Percentiles rank a stretch among this genome's conserved stretches.
phyloP scores from a whole-genome alignment of 2,329 filamentous ascomycete species.

The Cercospora berteroae region DNA sequence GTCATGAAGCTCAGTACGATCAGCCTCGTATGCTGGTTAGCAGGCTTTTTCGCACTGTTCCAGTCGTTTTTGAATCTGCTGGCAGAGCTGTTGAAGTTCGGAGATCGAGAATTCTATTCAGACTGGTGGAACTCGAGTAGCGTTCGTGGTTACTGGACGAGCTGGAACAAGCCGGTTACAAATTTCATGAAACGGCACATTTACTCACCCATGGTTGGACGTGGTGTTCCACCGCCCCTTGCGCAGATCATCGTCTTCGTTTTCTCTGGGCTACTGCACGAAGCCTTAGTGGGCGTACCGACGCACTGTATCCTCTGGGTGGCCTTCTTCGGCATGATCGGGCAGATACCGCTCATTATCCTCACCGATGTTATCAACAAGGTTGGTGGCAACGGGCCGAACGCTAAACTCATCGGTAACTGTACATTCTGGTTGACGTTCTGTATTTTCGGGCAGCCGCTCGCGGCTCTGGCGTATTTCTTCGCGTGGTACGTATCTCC shows the following conservation, averaged over 20 bases:
- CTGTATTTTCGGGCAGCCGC: slow-evolving; percentile 89
- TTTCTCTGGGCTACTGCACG: slow-evolving; percentile 84
- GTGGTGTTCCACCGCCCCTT: slow-evolving; percentile 69
- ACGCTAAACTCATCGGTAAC: slow-evolving; percentile 81
- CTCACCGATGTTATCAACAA: slow-evolving; percentile 77
- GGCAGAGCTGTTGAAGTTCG: slow-evolving; percentile 85
- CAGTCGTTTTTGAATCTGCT: slow-evolving; percentile 89
- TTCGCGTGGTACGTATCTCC: slow-evolving; percentile 72
- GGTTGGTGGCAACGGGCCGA: slow-evolving; percentile 62
- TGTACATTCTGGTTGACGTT: slow-evolving; percentile 96
- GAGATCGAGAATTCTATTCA: slow-evolving; percentile 90
- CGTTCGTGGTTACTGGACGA: slow-evolving; percentile 86
- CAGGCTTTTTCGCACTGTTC: slow-evolving; percentile 95
- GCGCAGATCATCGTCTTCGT: slow-evolving; percentile 83
- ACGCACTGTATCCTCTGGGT: slow-evolving; percentile 75
- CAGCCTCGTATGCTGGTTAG: slow-evolving; percentile 92
- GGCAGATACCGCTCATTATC: slow-evolving; percentile 84
- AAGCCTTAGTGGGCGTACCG: slow-evolving; percentile 87
- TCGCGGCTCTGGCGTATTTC: slow-evolving; percentile 90
- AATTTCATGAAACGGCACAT: slow-evolving; percentile 95
- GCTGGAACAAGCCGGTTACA: slow-evolving; percentile 97
- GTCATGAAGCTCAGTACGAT: slow-evolving; percentile 95
- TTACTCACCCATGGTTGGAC: slow-evolving; percentile 80
- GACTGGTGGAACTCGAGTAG: slow-evolving; percentile 97
- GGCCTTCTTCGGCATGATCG: slow-evolving; percentile 89